Evolutionary conservation across 2,329 filamentous ascomycete species (phyloP).

Genomic region (Fusarium subtropicale): DNA sequence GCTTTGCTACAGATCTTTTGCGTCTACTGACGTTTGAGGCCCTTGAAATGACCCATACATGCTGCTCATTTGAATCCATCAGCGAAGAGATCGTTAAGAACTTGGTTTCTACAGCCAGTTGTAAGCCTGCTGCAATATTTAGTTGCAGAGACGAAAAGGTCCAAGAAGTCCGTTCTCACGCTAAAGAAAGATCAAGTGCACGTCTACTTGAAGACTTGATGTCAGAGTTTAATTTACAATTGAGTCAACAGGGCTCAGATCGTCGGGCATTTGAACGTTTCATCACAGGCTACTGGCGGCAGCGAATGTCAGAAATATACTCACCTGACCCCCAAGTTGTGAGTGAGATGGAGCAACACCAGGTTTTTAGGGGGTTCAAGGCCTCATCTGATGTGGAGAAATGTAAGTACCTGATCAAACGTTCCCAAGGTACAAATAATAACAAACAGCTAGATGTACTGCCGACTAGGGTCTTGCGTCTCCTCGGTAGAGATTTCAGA

Average conservation of each 20-base stretch:
- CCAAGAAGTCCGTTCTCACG: accelerated
- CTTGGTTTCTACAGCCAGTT: accelerated
- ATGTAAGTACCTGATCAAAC: background rate
- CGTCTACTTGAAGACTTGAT: background rate
- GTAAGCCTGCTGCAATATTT: background rate
- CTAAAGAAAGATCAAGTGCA: background rate
- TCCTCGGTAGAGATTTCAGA: background rate
- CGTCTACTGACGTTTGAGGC: background rate
- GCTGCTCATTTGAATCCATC: background rate
- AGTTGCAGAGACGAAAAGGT: background rate
- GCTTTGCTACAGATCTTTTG: background rate
- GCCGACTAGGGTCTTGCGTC: background rate
- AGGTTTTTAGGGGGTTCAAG: background rate
- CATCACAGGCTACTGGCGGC: background rate
- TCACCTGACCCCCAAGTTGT: background rate
- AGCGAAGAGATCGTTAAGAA: accelerated
- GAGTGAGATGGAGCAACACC: background rate
- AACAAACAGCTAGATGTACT: background rate
- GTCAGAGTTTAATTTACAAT: background rate
- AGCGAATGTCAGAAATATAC: background rate
- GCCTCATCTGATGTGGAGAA: background rate
- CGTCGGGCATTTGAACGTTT: background rate
- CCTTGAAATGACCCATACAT: background rate
- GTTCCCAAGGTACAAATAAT: background rate
- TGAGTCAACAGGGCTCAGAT: accelerated